phyloP scores from a whole-genome alignment of 371 early-diverging fungal genomes.

The Saksenaea oblongispora region DNA sequence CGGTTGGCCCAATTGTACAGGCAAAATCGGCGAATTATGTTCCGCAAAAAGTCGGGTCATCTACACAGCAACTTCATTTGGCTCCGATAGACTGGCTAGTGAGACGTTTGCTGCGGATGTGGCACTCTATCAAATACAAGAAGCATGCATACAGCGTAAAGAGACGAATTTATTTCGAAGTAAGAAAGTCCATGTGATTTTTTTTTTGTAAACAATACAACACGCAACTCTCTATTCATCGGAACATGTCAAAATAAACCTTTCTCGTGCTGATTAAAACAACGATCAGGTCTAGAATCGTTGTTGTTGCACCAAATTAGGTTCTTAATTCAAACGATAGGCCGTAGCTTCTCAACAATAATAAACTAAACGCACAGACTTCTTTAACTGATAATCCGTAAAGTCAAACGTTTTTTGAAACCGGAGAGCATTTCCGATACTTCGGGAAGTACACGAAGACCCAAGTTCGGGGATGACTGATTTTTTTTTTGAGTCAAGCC shows the following conservation, averaged over 20 bases:
- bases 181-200: background rate
- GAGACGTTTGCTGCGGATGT: background rate
- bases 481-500: background rate
- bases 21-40: background rate
- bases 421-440: background rate
- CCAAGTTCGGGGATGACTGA: background rate
- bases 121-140: background rate
- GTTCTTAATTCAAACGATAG: background rate
- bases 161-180: background rate
- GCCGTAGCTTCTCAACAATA: background rate
- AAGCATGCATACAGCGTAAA: background rate
- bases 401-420: background rate
- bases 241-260: constrained; percentile 1
- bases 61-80: background rate
- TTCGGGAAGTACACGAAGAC: background rate
- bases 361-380: background rate
- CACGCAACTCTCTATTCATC: background rate
- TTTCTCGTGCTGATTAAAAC: background rate
- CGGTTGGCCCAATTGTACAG: background rate
- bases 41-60: background rate
- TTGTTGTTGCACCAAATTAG: background rate
- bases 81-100: background rate
- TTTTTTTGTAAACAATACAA: background rate
- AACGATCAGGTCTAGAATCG: constrained; percentile 4
- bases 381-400: background rate